Base-by-base conservation (phyloP, 2,329 filamentous ascomycete species). In the Aciculosporium take region DNA sequence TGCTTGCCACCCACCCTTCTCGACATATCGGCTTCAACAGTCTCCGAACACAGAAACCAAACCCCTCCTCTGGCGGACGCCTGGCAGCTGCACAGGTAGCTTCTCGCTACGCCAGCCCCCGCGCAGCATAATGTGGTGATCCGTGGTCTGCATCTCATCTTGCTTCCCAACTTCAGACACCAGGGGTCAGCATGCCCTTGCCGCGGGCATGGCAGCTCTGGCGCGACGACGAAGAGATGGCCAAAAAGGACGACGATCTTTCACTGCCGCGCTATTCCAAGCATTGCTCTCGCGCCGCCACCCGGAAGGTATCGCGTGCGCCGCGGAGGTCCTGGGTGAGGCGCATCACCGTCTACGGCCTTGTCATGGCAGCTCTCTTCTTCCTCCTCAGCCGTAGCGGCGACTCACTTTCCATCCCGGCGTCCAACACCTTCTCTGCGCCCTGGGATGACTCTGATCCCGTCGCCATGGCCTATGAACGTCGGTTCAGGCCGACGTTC, bases 201-300 rank as follows among this genome's bases (percentile, higher is more conserved):
- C 37, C 39, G 23, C 37, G 36, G 27, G n/a, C 18, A 24, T 45
- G 45, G 45, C 56, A 63, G 45, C 55, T 69, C 41, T 72, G 70
- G 57, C 55, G 66, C 44, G 66, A 61, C 52, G 67, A 75, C 49
- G 71, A 74, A 50, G 71, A 74, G 49, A 60, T 74, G 55, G 69
- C 67, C 39, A 78, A 78, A 58, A 77, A 75, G 58, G 66, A 76
- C 54, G 74, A 78, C 54, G 73, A 78, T 54, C 63, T 67, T 28
- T n/a, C 7, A 20, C 35, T 45, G 23, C 41, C 55, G 13, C 50
- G 49, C 45, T 54, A 49, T 46, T 7, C 41, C 15, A 45, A 20
- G n/a, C 46, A 40, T 8, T 45, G 47, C 18, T n/a, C n/a, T n/a
- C n/a, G n/a, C n/a, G n/a, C n/a, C n/a, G 39, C 42, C 37, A 57